Evolutionary conservation across 495 filamentous ascomycete genomes (phyloP).

Genomic region (Penicillium simplicissimum): DNA sequence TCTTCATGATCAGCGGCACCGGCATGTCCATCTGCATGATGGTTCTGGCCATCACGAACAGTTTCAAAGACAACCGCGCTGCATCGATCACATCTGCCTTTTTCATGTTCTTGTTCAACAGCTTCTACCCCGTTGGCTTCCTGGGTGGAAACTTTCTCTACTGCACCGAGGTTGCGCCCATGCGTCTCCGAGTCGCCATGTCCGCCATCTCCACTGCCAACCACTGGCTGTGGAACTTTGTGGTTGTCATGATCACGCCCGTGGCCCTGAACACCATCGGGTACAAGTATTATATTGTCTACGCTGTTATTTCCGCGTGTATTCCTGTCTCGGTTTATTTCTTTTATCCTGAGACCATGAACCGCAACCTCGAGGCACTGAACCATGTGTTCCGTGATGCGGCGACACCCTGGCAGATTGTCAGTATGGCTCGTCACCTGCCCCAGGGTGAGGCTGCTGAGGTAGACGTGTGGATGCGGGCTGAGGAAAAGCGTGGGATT

Average conservation of each 20-base stretch:
- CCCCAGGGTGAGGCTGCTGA: conserved; percentile 32
- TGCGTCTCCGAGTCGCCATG: conserved; percentile 55
- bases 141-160: conserved; percentile 60
- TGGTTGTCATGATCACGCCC: conserved; percentile 60
- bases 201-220: conserved; percentile 43
- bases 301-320: conserved; percentile 35
- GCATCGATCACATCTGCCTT: conserved; percentile 39
- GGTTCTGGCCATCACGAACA: conserved; percentile 43
- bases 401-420: conserved; percentile 29
- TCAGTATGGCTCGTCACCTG: conserved; percentile 31
- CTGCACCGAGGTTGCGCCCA: conserved; percentile 56
- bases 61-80: conserved; percentile 36
- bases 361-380: conserved; percentile 65
- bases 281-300: conserved; percentile 42
- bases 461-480: conserved; percentile 14
- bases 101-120: conserved; percentile 62
- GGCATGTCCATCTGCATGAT: conserved; percentile 45
- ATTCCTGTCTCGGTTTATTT: conserved; percentile 55
- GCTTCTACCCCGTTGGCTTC: conserved; percentile 61
- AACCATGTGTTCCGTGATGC: conserved; percentile 66
- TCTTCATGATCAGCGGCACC: conserved; percentile 49
- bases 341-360: conserved; percentile 69
- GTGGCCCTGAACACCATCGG: conserved; percentile 39
- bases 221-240: conserved; percentile 57
- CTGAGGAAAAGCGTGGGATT: background rate